Evolutionary conservation across 2,329 filamentous ascomycete species (phyloP), one percentile per base, ranked within the genome.

Genomic region (Pyricularia grisea): DNA sequence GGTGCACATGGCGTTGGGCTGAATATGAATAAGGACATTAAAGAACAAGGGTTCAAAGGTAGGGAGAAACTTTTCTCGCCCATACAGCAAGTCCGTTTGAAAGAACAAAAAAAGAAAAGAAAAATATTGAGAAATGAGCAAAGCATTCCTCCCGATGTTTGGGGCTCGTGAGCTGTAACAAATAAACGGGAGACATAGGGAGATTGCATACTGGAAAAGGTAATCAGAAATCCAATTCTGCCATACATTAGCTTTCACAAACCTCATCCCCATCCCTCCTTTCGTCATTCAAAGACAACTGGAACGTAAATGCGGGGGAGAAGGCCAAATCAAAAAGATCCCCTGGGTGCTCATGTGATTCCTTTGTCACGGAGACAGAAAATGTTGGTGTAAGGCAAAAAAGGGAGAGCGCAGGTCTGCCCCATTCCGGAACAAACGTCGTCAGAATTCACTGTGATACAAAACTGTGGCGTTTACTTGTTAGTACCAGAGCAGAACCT

Each of bases 101-200:
- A 36, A 17, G 65, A 28, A 58, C 63, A 30, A 67, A 58, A 50
- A 17, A 63, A 61, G 42, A 66, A 61, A 27, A 65, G 58, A n/a
- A 42, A 33, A 66, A 63, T 11, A 64, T 67, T 66, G 12, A 50
- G 61, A 68, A 31, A 42, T 58, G 68, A 58, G 63, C 68, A 63
- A 65, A 50, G 42, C 61, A 33, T 63, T 63, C 60, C 60, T 28
- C 14, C 27, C 25, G 25, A 17, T 20, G 60, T 23, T 17, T 63
- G 27, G 25, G 27, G 60, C 60, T 63, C 60, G 60, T 63, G 60
- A 63, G 60, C 60, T 30, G 60, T 63, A 28, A 63, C 60, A 63
- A 63, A 63, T n/a, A 27, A 63, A 63, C 25, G 27, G 60, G 60
- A 63, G 60, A 28, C 60, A 20, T 30, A 28, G 60, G 25, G 60